Conservation (phyloP, 495 filamentous ascomycete species). For the Lindgomyces ingoldianus region DNA sequence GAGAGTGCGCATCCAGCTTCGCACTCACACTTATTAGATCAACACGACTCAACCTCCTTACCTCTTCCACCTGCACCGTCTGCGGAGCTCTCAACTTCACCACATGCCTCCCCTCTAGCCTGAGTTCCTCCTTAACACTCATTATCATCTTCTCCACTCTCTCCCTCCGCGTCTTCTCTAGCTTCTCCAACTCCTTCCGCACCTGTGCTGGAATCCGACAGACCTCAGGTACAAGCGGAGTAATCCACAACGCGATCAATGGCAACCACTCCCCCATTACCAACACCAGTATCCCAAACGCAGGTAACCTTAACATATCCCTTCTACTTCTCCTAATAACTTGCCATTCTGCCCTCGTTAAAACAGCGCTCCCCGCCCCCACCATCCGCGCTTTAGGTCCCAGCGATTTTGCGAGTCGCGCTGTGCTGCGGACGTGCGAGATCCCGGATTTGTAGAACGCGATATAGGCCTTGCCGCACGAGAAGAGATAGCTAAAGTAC, state of each 20-base stretch:
- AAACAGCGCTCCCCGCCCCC: slow-evolving; percentile 17
- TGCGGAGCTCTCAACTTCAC: background rate
- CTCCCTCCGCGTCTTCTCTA: slow-evolving; percentile 50
- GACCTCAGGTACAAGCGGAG: slow-evolving; percentile 69
- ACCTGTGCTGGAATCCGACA: slow-evolving; percentile 80
- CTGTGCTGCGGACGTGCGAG: slow-evolving; percentile 64
- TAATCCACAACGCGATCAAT: slow-evolving; percentile 63
- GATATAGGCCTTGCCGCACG: slow-evolving; percentile 60
- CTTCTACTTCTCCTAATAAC: slow-evolving; percentile 63
- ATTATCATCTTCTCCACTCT: background rate
- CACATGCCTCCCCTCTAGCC: background rate
- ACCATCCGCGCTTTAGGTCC: slow-evolving; percentile 26
- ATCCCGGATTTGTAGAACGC: slow-evolving; percentile 88
- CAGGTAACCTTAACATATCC: slow-evolving; percentile 72
- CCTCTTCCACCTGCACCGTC: slow-evolving; percentile 1
- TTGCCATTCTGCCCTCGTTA: slow-evolving; percentile 65
- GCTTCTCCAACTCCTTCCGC: slow-evolving; percentile 53
- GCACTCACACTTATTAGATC: slow-evolving; percentile 30
- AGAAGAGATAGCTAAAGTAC: slow-evolving; percentile 51
- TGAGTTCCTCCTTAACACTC: background rate
- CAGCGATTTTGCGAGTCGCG: slow-evolving; percentile 42
- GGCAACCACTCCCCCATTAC: slow-evolving; percentile 86
- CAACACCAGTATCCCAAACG: slow-evolving; percentile 70
- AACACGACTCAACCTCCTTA: slow-evolving; percentile 1
- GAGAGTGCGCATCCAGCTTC: slow-evolving; percentile 50